Base-by-base conservation (phyloP, 306 rosid genomes). In the Vigna angularis region DNA sequence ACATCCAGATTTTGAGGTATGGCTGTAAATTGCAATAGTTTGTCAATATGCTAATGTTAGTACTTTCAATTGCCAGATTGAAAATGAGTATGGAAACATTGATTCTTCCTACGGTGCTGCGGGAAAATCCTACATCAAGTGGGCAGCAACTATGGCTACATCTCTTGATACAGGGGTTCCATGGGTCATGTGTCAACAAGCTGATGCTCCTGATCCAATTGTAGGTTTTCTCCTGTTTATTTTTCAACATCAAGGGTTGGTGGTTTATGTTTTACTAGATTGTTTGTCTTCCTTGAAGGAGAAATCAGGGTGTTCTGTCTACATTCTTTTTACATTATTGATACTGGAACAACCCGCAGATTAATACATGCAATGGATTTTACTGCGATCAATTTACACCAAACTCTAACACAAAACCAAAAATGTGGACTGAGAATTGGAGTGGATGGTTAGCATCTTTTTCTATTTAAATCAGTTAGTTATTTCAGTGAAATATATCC, bases 151-250 rank as follows among this genome's bases (percentile, higher is more conserved):
- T 56, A 96, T 96, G 99, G 99, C 99, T 72, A 80, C 83, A 53
- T 85, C 97, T 69, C 85, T 96, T 87, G 89, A 93, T 83, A 96
- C 99, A 6, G 99, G 99, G 40, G 99, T 96, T 64, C 99, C 99
- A 34, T 96, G 99, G 99, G 91, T 93, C 82, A 96, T 96, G 99
- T 93, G 99, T 87, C 96, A 91, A 87, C 99, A 93, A 88, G 85
- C 74, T 10, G 91, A 96, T 87, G 99, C 99, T 81, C 99, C 99
- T 22, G 88, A 92, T 75, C 97, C 99, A 32, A 90, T 96, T 70
- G 98, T 96, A 81, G 84, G 91, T 65, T 84, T 63, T 79, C 61
- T 65, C 57, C 16, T 13, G 70, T 66, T 42, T 66, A n/a, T 42
- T 17, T 71, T 47, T 66, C 55, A 49, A 66, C 49, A 40, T 38